phyloP scores from a whole-genome alignment of 805 yeast genomes.

The Kuraishia floccosa region DNA sequence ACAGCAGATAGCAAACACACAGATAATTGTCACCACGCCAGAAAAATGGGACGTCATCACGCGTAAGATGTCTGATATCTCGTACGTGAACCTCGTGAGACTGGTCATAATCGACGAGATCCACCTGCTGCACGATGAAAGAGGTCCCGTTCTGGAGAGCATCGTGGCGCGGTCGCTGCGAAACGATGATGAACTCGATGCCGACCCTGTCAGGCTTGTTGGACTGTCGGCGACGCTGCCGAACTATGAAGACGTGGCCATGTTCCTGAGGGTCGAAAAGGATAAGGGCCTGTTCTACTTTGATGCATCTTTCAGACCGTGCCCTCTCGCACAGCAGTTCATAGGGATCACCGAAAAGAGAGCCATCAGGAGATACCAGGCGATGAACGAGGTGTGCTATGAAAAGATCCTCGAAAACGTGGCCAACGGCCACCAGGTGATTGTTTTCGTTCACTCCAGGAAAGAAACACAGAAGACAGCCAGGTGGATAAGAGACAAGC shows the following conservation, averaged over 20 bases:
- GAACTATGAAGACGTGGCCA: conserved; percentile 78
- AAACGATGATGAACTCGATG: conserved; percentile 28
- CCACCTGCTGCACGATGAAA: conserved; percentile 82
- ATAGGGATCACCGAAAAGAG: conserved; percentile 80
- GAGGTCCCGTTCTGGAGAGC: conserved; percentile 91
- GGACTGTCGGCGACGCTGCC: conserved; percentile 93
- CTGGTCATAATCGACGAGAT: conserved; percentile 84
- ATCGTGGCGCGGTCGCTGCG: conserved; percentile 69
- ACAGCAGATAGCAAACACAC: conserved; percentile 68
- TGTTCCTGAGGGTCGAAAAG: conserved; percentile 57
- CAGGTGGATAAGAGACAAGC: conserved; percentile 50
- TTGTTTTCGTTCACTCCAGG: conserved; percentile 88
- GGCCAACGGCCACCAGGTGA: conserved; percentile 62
- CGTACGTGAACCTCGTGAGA: conserved; percentile 46
- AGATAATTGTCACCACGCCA: conserved; percentile 84
- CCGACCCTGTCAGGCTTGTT: conserved; percentile 46
- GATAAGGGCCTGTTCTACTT: conserved; percentile 63
- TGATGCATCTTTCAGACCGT: conserved; percentile 79
- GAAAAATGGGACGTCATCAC: conserved; percentile 99
- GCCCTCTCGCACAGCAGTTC: conserved; percentile 83
- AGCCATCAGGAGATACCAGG: conserved; percentile 64
- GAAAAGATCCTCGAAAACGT: conserved; percentile 61
- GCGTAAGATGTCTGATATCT: conserved; percentile 49
- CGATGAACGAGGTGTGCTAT: conserved; percentile 86
- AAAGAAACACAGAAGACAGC: conserved; percentile 86